Conservation (phyloP, 495 filamentous ascomycete genomes). For the Antarctomyces pellizariae region DNA sequence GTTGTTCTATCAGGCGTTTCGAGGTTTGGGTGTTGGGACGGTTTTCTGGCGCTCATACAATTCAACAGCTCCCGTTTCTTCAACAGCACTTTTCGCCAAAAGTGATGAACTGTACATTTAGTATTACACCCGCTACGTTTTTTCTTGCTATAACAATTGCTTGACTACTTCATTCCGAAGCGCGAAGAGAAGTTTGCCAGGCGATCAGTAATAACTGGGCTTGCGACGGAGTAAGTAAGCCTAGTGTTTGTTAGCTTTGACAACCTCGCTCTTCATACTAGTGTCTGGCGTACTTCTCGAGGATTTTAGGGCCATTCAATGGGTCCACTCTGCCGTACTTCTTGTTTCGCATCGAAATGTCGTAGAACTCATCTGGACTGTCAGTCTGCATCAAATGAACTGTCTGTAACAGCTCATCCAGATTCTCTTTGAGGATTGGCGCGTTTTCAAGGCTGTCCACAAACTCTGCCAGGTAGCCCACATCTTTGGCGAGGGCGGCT, state of each 20-base stretch:
- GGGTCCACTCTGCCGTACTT: slow-evolving; percentile 88
- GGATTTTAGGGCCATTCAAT: slow-evolving; percentile 56
- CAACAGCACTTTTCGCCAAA: too few species aligned
- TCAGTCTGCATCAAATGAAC: slow-evolving; percentile 65
- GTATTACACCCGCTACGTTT: too few species aligned
- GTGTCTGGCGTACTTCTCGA: slow-evolving; percentile 48
- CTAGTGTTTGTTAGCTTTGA: slow-evolving; percentile 23
- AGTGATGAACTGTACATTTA: too few species aligned
- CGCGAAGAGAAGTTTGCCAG: slow-evolving; percentile 45
- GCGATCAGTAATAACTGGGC: slow-evolving; percentile 30
- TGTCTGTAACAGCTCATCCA: slow-evolving; percentile 86
- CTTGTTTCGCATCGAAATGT: slow-evolving; percentile 61
- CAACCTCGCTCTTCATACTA: background rate
- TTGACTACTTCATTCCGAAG: slow-evolving; percentile 45
- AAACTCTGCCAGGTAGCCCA: slow-evolving; percentile 59
- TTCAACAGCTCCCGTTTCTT: too few species aligned
- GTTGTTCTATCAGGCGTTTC: too few species aligned
- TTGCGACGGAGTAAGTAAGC: slow-evolving; percentile 38
- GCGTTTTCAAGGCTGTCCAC: slow-evolving; percentile 59
- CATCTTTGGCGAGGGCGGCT: slow-evolving; percentile 54
- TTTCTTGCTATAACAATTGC: too few species aligned
- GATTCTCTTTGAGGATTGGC: slow-evolving; percentile 55
- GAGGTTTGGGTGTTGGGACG: too few species aligned
- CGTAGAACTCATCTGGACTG: slow-evolving; percentile 85
- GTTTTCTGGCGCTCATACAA: too few species aligned